Evolutionary conservation across 1,284 basidiomycete genomes (phyloP), one percentile per base, ranked within the genome.

Genomic region (Sporisorium scitamineum): DNA sequence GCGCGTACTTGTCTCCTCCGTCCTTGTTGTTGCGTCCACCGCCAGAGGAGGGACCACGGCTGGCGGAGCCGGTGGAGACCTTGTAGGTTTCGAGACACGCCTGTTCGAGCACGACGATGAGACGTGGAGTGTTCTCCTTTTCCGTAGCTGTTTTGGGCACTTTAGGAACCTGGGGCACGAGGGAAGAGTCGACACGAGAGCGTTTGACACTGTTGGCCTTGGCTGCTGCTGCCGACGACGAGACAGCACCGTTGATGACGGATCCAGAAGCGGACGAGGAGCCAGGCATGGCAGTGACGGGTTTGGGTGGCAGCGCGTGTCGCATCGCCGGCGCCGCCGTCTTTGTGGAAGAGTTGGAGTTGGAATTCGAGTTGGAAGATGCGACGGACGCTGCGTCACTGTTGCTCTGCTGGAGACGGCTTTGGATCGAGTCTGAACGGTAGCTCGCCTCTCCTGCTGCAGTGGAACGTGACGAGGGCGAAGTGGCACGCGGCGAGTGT

Each of bases 41-140:
- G 5, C 88, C 88, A 47, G 88, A 88, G 13, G 69, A 47, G 41
- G 87, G 85, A 7, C 67, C 61, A 8, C 77, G 74, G 39, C 78
- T 81, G 4, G 82, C 84, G 34, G 87, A 87, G 26, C 88, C 88
- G 7, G 87, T 86, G 53, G 91, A 92, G 61, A 97, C 90, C 65
- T 94, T 90, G 88, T 98, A 99, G 2, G 94, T 94, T 87, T 99
- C 95, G 52, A 99, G 88, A 85, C 96, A 99, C 0, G 96, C 96
- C 77, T 94, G 92, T 86, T 94, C 94, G 39, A 99, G 88, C 3
- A 99, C 90, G 51, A 99, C 95, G 78, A 93, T 97, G 27, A 99
- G 75, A 7, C 81, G 72, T 0, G 80, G 81, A 14, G 78, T 76
- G 48, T 73, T 72, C 27, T 78, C 73, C 70, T 81, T 83, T 20